These are phyloP conservation scores for Kregervanrija fluxuum DNA, from an alignment of 805 yeast species.

Conservation along the genomic window DNA sequence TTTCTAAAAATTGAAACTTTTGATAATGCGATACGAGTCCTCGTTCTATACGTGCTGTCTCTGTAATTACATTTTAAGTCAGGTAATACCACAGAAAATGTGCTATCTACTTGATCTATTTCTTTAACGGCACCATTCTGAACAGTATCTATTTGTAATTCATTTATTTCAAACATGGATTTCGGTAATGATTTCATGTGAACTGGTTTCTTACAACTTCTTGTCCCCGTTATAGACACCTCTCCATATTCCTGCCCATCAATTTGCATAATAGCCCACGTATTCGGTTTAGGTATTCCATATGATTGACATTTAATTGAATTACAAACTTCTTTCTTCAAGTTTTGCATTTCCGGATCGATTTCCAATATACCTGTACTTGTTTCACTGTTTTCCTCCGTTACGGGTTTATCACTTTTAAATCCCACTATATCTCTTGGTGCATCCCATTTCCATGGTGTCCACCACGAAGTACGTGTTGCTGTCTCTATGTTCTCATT, in stretches of 20 bases:
- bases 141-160: conserved; percentile 5
- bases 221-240: conserved; percentile 25
- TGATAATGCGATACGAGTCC: conserved; percentile 18
- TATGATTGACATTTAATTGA: conserved; percentile 18
- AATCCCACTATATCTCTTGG: background rate
- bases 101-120: background rate
- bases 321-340: conserved; percentile 18
- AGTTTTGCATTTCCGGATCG: conserved; percentile 11
- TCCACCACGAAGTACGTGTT: conserved; percentile 4
- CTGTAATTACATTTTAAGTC: conserved; percentile 21
- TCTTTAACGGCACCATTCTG: background rate
- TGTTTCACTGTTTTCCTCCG: background rate
- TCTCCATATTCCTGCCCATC: conserved; percentile 13
- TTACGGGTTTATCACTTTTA: background rate
- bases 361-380: conserved; percentile 4
- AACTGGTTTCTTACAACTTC: conserved; percentile 22
- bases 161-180: conserved; percentile 25
- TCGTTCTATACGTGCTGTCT: conserved; percentile 19
- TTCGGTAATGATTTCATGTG: conserved; percentile 18
- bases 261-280: conserved; percentile 24
- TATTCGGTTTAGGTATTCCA: conserved; percentile 13
- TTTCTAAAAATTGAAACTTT: conserved; percentile 8
- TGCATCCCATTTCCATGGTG: conserved; percentile 8
- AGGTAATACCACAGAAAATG: conserved; percentile 20
- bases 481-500: background rate